These are phyloP conservation scores for Rutstroemia sp. DNA, from an alignment of 2,329 filamentous ascomycete genomes.

Conservation along the genomic window DNA sequence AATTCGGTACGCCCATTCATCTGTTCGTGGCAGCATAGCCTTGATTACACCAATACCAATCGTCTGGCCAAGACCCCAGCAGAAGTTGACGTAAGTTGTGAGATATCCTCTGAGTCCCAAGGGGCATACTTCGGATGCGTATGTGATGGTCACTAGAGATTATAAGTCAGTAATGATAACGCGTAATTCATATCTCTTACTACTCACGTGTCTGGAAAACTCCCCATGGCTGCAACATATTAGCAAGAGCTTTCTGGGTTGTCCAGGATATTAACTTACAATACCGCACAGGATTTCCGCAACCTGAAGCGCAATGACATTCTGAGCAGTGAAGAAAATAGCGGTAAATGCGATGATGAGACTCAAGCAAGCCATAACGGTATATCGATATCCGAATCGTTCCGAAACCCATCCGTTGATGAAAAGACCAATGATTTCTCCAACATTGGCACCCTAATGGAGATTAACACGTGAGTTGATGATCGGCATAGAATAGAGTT, in stretches of 20 bases:
- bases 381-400: conserved; percentile 34
- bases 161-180: neutral
- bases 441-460: conserved; percentile 20
- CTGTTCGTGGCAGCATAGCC: conserved; percentile 36
- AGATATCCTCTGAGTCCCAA: conserved; percentile 48
- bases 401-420: conserved; percentile 42
- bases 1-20: conserved; percentile 45
- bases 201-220: conserved; percentile 41
- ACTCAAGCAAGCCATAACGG: conserved; percentile 19
- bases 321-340: conserved; percentile 43
- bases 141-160: conserved; percentile 12
- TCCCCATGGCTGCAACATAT: conserved; percentile 32
- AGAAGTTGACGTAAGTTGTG: conserved; percentile 49
- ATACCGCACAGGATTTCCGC: conserved; percentile 41
- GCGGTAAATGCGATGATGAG: conserved; percentile 38
- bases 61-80: conserved; percentile 45
- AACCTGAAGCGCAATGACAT: conserved; percentile 37
- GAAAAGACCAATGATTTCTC: conserved; percentile 38
- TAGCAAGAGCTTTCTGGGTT: neutral
- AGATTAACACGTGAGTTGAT: conserved; percentile 1
- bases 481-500: neutral
- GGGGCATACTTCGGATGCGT: conserved; percentile 45
- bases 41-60: conserved; percentile 44
- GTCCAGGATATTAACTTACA: neutral
- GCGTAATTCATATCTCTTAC: neutral